Evolutionary conservation across 192 early-diverging fungal species (phyloP).

Genomic region (Coemansia sp.): DNA sequence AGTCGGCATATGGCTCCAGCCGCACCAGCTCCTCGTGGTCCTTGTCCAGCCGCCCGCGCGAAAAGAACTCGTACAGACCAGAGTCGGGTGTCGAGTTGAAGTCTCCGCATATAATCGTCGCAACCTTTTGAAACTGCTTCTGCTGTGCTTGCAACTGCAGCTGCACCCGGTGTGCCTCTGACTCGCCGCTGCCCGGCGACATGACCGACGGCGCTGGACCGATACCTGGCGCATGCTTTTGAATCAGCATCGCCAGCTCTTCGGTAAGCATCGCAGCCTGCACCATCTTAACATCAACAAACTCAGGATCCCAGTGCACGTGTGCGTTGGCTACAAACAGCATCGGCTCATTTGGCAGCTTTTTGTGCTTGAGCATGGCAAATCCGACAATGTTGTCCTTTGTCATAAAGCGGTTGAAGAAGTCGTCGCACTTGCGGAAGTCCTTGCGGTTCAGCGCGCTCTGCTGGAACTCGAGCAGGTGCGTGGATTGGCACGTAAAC

Average conservation of each 20-base stretch:
- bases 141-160: slow-evolving; percentile 47
- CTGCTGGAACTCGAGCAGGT: slow-evolving; percentile 93
- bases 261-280: slow-evolving; percentile 93
- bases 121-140: slow-evolving; percentile 54
- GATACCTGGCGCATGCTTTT: slow-evolving; percentile 41
- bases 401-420: slow-evolving; percentile 96
- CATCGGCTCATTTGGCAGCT: slow-evolving; percentile 59
- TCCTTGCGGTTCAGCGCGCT: slow-evolving; percentile 83
- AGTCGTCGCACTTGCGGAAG: slow-evolving; percentile 87
- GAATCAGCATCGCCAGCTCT: slow-evolving; percentile 70
- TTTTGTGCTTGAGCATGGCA: slow-evolving; percentile 79
- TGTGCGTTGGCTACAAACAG: slow-evolving; percentile 87
- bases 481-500: slow-evolving; percentile 79
- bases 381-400: slow-evolving; percentile 94
- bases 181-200: slow-evolving; percentile 16
- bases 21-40: slow-evolving; percentile 83
- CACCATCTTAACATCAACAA: slow-evolving; percentile 92
- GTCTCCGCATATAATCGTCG: slow-evolving; percentile 82
- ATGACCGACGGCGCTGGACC: neutral
- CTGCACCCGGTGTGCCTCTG: slow-evolving; percentile 45
- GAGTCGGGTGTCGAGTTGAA: slow-evolving; percentile 89
- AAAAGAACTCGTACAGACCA: slow-evolving; percentile 90
- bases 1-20: slow-evolving; percentile 77
- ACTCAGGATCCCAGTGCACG: slow-evolving; percentile 91
- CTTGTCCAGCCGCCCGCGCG: slow-evolving; percentile 69